Base-by-base conservation (phyloP, 2,329 filamentous ascomycete species). In the Scopulariopsis brevicaulis region DNA sequence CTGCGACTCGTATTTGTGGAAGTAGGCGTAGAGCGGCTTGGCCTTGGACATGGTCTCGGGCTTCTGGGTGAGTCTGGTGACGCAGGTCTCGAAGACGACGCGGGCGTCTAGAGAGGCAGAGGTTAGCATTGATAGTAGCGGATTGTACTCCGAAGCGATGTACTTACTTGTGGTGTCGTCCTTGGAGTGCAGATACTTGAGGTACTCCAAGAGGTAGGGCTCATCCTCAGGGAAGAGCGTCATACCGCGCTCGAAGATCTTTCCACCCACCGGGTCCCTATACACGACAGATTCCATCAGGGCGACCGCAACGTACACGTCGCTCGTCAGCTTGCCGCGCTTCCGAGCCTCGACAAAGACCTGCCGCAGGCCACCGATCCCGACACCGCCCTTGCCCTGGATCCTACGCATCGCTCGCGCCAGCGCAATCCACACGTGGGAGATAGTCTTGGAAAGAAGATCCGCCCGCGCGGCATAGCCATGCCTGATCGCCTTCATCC, bases 201-300 rank as follows among this genome's bases (percentile, higher is more conserved):
- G 79, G 70, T 99, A 97, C 71, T 97, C 92, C 56, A 99, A 80
- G 62, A 95, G 90, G 72, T 97, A 97, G 59, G 85, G 80, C 69
- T 96, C 92, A 66, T 97, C 93, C 54, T 95, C 90, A 0, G 93
- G 93, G 67, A 97, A 99, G 14, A 99, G 77, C 67, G 90, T 94
- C 62, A 93, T 85, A 22, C 94, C 94, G 53, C 93, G 87, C 69
- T 99, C 94, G 64, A 97, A 96, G 60, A 99, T 97, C 73, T 94
- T 96, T 51, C 88, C 89, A 1, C 92, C 93, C 0, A 94, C 90
- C 0, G 86, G 83, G 65, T 97, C 94, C 67, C 96, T 94, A 72
- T 99, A 99, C 64, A 95, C 95, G 64, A 96, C 86, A 68, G 94
- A 93, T 70, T 99, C 94, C 67, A 99, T 89, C 60, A 96, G 78